phyloP scores from a whole-genome alignment of 2,329 filamentous ascomycete genomes.

The Westerdykella aurantiaca region DNA sequence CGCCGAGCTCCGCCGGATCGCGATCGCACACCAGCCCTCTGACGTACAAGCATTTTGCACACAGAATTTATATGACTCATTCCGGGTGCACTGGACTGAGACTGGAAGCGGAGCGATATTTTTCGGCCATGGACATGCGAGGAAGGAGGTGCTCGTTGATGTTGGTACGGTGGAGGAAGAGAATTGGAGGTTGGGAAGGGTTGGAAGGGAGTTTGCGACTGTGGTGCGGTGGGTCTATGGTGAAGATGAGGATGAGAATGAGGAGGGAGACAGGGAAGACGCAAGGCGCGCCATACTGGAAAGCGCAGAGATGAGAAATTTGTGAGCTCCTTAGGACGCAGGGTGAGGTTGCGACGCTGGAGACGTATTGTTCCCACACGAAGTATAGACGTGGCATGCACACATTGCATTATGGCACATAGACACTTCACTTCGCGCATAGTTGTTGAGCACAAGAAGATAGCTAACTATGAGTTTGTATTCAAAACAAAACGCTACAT shows the following conservation, averaged over 20 bases:
- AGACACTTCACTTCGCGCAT: no score
- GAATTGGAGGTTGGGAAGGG: slow-evolving; percentile 10
- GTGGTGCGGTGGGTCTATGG: slow-evolving; percentile 7
- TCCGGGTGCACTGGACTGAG: slow-evolving; percentile 45
- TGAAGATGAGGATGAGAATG: slow-evolving; percentile 1
- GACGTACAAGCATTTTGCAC: slow-evolving; percentile 24
- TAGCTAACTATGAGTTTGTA: no score
- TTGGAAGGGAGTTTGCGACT: slow-evolving; percentile 18
- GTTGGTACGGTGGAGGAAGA: slow-evolving; percentile 27
- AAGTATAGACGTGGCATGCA: no score
- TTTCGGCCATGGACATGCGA: slow-evolving; percentile 42
- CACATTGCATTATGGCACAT: no score
- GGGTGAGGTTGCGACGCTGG: no score
- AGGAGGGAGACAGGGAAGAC: not conserved
- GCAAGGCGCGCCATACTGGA: no score
- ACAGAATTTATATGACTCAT: slow-evolving; percentile 40
- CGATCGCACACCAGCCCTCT: slow-evolving; percentile 1
- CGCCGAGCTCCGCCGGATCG: slow-evolving; percentile 7
- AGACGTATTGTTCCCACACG: no score
- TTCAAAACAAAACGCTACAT: no score
- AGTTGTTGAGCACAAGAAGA: no score
- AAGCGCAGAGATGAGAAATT: no score
- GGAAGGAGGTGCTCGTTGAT: slow-evolving; percentile 42
- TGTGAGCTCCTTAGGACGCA: no score
- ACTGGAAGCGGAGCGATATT: slow-evolving; percentile 33